These are phyloP conservation scores for Phylloporus arenicola DNA, from an alignment of 768 basidiomycete genomes.

Conservation along the genomic window DNA sequence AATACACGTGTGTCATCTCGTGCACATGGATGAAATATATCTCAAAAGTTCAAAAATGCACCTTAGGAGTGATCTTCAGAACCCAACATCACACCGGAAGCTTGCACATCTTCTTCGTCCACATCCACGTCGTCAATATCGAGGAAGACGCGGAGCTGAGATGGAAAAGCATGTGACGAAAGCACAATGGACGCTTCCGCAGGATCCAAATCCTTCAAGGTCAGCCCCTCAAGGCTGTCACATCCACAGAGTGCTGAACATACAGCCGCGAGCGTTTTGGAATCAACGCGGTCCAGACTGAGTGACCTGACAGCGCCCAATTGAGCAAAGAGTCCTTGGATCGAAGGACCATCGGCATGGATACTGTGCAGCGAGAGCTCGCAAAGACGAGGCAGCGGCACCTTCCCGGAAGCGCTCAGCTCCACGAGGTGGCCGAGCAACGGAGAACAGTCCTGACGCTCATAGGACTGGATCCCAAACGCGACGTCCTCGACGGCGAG, in stretches of 20 bases:
- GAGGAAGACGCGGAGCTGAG: slow-evolving; percentile 11
- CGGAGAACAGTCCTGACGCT: slow-evolving; percentile 32
- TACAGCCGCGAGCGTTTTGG: background rate
- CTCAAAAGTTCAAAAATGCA: no score
- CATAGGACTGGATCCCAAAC: slow-evolving; percentile 31
- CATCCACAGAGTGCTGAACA: slow-evolving; percentile 5
- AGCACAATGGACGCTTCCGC: slow-evolving; percentile 1
- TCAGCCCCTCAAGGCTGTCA: slow-evolving; percentile 6
- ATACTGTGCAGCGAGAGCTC: slow-evolving; percentile 12
- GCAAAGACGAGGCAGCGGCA: slow-evolving; percentile 3
- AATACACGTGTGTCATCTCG: no score
- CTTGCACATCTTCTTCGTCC: background rate
- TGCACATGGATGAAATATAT: no score
- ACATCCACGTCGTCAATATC: slow-evolving; percentile 7
- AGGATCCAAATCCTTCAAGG: slow-evolving; percentile 8
- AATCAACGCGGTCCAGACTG: slow-evolving; percentile 7
- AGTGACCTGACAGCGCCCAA: slow-evolving; percentile 5
- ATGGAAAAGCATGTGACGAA: slow-evolving; percentile 1
- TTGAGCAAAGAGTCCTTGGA: slow-evolving; percentile 4
- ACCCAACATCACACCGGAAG: background rate
- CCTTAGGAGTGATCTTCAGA: no score
- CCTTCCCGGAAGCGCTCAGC: background rate
- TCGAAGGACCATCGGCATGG: background rate
- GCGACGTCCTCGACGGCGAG: slow-evolving; percentile 46
- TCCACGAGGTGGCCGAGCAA: slow-evolving; percentile 34